Percentiles rank a stretch among this genome's conserved stretches.
phyloP scores from a whole-genome alignment of 2,329 filamentous ascomycete genomes.

The Colletotrichum sp. region DNA sequence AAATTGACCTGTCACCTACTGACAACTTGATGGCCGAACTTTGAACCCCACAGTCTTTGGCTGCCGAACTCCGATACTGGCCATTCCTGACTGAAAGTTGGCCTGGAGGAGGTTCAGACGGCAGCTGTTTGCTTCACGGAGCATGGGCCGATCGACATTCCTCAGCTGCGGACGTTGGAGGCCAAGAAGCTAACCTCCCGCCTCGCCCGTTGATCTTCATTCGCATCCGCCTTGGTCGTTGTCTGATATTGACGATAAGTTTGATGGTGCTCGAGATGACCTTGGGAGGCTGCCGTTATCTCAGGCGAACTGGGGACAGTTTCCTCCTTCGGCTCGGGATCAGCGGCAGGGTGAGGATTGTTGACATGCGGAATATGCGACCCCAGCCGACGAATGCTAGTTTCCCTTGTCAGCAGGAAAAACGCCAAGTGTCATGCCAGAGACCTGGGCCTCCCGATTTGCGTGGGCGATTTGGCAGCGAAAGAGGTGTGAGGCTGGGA shows the following conservation, averaged over 20 bases:
- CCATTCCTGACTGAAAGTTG: background rate
- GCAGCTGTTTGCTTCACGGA: background rate
- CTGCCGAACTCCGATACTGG: conserved; percentile 7
- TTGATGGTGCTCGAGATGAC: background rate
- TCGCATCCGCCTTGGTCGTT: background rate
- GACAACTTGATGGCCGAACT: background rate
- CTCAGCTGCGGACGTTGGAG: background rate
- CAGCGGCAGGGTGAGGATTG: background rate
- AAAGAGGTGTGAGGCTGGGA: background rate
- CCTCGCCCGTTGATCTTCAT: background rate
- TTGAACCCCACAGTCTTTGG: conserved; percentile 5
- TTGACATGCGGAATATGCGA: background rate
- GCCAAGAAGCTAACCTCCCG: background rate
- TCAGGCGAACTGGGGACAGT: background rate
- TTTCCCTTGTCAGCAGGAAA: background rate
- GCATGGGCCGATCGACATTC: background rate
- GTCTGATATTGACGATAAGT: background rate
- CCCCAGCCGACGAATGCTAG: conserved; percentile 1
- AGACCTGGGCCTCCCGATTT: background rate
- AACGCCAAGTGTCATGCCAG: background rate
- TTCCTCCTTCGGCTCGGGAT: background rate
- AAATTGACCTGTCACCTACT: background rate
- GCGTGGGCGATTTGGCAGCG: background rate
- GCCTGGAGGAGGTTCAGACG: background rate
- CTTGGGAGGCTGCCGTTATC: background rate